phyloP scores from a whole-genome alignment of 768 basidiomycete genomes.

The Amanita fuliginea region DNA sequence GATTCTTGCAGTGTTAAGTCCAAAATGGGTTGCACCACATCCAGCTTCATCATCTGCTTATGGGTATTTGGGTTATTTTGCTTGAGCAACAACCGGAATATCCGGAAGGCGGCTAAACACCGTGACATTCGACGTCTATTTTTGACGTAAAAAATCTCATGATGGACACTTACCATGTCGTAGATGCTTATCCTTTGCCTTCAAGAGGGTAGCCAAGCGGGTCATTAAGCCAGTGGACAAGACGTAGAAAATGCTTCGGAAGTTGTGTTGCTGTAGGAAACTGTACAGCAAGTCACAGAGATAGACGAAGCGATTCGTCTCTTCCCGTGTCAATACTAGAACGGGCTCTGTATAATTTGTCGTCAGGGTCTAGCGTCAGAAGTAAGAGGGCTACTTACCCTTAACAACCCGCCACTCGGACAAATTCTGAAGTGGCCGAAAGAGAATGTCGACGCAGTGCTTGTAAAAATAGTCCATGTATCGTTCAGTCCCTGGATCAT shows the following conservation, averaged over 20 bases:
- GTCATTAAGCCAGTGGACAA: constrained; percentile 69
- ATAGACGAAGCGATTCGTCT: constrained; percentile 76
- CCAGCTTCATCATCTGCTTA: constrained; percentile 71
- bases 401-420: constrained; percentile 45
- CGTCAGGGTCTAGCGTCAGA: not conserved
- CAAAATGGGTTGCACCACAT: constrained; percentile 74
- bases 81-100: constrained; percentile 78
- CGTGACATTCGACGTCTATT: constrained; percentile 1
- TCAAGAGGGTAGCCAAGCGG: constrained; percentile 68
- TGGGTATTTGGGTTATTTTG: constrained; percentile 71
- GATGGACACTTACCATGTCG: constrained; percentile 60
- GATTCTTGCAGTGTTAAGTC: constrained; percentile 79
- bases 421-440: constrained; percentile 67
- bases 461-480: constrained; percentile 96
- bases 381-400: constrained; percentile 14
- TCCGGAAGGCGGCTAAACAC: constrained; percentile 74
- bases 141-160: not conserved
- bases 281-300: constrained; percentile 87
- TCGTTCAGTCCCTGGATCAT: constrained; percentile 77
- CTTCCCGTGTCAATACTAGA: constrained; percentile 55
- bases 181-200: constrained; percentile 82
- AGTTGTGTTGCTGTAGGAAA: constrained; percentile 81
- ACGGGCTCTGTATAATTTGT: constrained; percentile 29
- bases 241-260: constrained; percentile 86
- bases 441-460: constrained; percentile 62